These are phyloP conservation scores for Stramenopiles sp. DNA, from an alignment of 352 stramenopile species.

Conservation along the genomic window DNA sequence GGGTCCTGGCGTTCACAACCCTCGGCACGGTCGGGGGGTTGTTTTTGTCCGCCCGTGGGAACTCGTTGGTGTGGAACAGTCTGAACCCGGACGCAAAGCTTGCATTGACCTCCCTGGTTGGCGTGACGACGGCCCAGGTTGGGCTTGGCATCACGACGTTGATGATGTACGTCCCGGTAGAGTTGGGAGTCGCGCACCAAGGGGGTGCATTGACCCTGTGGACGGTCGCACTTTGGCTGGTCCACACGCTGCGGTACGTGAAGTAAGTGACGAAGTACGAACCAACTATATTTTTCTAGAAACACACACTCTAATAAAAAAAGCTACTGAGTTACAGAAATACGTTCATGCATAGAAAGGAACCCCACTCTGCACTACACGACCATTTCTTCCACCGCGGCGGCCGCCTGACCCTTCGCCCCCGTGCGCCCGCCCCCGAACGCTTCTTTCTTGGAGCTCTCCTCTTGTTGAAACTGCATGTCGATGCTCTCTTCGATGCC, in stretches of 20 bases:
- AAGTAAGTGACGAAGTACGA: no score
- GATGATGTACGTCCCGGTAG: conserved; percentile 83
- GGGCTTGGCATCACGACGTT: conserved; percentile 87
- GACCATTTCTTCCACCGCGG: no score
- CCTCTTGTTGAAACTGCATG: no score
- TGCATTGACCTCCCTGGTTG: conserved; percentile 49
- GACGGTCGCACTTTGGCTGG: conserved; percentile 64
- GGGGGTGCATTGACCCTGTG: conserved; percentile 80
- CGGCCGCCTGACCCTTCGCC: no score
- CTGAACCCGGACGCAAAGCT: conserved; percentile 47
- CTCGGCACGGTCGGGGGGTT: conserved; percentile 29
- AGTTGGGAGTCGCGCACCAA: conserved; percentile 83
- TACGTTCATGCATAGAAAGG: no score
- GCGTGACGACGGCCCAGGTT: conserved; percentile 44
- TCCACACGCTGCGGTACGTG: conserved; percentile 45
- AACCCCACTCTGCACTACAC: no score
- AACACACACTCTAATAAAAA: no score
- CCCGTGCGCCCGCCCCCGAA: no score
- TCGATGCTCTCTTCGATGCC: no score
- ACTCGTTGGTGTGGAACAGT: conserved; percentile 54
- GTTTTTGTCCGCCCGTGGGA: conserved; percentile 15
- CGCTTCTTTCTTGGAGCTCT: no score
- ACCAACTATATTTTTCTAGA: no score
- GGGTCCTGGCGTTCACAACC: conserved; percentile 75
- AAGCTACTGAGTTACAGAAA: no score